Percentiles rank a stretch among this genome's conserved stretches.
Evolutionary conservation across 331 rosid species (phyloP).

Genomic region (Malus hybrid): DNA sequence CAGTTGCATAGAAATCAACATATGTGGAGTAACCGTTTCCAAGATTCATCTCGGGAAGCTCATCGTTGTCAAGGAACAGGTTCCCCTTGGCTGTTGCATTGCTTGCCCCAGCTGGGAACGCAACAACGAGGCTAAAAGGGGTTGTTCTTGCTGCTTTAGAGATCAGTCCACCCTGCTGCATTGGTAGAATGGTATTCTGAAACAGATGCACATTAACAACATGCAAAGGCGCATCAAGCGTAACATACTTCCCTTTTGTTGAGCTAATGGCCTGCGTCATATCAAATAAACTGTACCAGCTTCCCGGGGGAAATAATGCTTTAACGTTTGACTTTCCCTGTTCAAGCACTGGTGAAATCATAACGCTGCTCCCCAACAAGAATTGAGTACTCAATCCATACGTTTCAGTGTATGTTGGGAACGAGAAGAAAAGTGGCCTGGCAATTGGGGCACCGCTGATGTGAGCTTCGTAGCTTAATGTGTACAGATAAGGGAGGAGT

Average conservation of each 20-base stretch:
- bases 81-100: conserved; percentile 63
- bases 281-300: conserved; percentile 80
- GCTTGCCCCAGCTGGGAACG: conserved; percentile 61
- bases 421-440: conserved; percentile 86
- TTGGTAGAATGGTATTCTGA: conserved; percentile 73
- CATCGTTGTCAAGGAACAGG: conserved; percentile 67
- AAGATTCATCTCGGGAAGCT: conserved; percentile 63
- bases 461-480: conserved; percentile 79
- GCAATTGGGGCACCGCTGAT: conserved; percentile 75
- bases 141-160: conserved; percentile 74
- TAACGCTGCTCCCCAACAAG: conserved; percentile 64
- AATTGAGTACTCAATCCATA: conserved; percentile 79
- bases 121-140: conserved; percentile 55
- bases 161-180: conserved; percentile 77
- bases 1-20: conserved; percentile 47
- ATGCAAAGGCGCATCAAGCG: conserved; percentile 71
- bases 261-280: conserved; percentile 44
- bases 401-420: conserved; percentile 50
- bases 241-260: conserved; percentile 38
- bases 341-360: conserved; percentile 85
- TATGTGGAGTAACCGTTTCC: conserved; percentile 69
- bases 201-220: conserved; percentile 78
- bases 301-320: conserved; percentile 81
- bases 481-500: conserved; percentile 82
- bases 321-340: conserved; percentile 54